Percentiles rank a stretch among this genome's conserved stretches.
phyloP scores from a whole-genome alignment of 2,329 filamentous ascomycete genomes.

The Parastagonospora nodorum region DNA sequence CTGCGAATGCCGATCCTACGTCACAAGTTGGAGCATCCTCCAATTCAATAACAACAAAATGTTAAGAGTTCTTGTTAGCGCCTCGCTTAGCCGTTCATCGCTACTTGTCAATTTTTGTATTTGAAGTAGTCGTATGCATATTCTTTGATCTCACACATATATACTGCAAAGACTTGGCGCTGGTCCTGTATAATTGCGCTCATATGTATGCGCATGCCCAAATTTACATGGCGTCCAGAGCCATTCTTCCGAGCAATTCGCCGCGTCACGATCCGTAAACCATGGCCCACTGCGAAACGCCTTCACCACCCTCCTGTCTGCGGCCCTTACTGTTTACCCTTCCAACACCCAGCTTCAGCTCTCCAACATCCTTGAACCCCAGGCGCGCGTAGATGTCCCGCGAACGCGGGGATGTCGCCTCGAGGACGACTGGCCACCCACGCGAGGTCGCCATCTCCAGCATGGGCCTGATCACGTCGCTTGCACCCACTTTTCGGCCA shows the following conservation, averaged over 20 bases:
- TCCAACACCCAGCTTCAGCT: constrained; percentile 3
- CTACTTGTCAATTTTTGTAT: no score
- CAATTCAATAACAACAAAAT: no score
- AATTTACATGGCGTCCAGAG: background rate
- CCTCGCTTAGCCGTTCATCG: no score
- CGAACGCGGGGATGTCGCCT: constrained; percentile 4
- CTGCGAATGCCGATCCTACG: no score
- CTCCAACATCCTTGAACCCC: constrained; percentile 6
- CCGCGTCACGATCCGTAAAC: constrained; percentile 1
- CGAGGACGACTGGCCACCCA: constrained; percentile 8
- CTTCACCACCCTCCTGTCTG: constrained; percentile 7
- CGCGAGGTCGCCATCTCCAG: constrained; percentile 8
- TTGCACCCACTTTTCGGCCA: constrained; percentile 2
- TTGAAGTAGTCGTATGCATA: no score
- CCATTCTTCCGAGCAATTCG: background rate
- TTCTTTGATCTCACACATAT: no score
- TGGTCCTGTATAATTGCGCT: no score
- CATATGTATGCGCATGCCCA: no score
- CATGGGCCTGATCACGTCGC: constrained; percentile 8
- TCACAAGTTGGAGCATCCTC: no score
- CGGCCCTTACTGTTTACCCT: constrained; percentile 4
- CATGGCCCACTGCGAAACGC: constrained; percentile 9
- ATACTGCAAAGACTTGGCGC: no score
- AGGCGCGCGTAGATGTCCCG: constrained; percentile 7
- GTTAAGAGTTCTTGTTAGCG: no score